Evolutionary conservation across 2,329 filamentous ascomycete species (phyloP).

Genomic region (Calonectria henricotiae): DNA sequence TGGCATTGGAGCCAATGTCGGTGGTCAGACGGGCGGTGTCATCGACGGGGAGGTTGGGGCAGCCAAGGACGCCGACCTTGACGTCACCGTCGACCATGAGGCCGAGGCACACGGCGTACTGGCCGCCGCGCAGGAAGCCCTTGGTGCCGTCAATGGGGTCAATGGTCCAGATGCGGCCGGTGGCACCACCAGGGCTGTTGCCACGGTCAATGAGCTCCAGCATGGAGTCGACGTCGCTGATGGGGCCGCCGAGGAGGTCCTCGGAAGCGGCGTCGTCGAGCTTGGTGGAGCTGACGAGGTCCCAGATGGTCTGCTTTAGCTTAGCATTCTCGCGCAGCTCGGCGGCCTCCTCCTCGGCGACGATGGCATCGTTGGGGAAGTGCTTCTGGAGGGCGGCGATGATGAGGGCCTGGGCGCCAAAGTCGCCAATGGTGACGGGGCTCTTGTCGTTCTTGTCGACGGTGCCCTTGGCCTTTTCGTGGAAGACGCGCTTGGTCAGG

Average conservation of each 20-base stretch:
- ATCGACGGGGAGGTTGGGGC: conserved; percentile 94
- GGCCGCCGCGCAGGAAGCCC: conserved; percentile 94
- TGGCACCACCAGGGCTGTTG: conserved; percentile 79
- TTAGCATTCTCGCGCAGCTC: conserved; percentile 80
- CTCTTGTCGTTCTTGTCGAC: conserved; percentile 93
- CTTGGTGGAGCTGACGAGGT: conserved; percentile 81
- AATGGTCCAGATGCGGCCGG: conserved; percentile 92
- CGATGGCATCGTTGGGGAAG: conserved; percentile 92
- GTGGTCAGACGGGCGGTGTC: conserved; percentile 75
- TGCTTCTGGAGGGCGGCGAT: conserved; percentile 90
- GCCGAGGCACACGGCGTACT: conserved; percentile 96
- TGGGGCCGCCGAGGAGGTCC: conserved; percentile 79
- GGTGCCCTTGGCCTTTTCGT: conserved; percentile 94
- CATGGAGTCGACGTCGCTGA: conserved; percentile 77
- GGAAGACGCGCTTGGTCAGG: conserved; percentile 70
- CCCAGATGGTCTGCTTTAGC: conserved; percentile 83
- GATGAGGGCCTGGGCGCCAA: conserved; percentile 96
- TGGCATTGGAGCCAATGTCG: conserved; percentile 82
- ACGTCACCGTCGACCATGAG: conserved; percentile 95
- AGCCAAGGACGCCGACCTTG: conserved; percentile 94
- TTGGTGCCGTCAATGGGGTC: conserved; percentile 99
- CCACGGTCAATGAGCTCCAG: conserved; percentile 78
- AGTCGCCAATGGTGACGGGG: conserved; percentile 97
- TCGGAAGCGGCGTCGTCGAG: conserved; percentile 74
- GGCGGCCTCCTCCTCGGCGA: conserved; percentile 94